Percentiles rank a stretch among this genome's conserved stretches.
Evolutionary conservation across 225 moss, liverwort and hornwort genomes (phyloP).

Genomic region (Rhytidiadelphus loreus): DNA sequence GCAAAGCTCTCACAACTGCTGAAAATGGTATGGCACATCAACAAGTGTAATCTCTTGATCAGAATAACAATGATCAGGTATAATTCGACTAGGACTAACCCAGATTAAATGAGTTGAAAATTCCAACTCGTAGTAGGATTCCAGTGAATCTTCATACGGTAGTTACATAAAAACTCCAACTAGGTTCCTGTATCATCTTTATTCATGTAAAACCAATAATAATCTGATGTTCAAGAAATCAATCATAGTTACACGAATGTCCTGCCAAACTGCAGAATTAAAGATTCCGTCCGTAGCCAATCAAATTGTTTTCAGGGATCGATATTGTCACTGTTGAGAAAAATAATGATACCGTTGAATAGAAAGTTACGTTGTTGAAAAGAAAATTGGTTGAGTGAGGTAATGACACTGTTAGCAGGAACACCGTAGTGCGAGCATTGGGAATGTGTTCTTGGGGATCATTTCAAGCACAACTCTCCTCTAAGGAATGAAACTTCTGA

Average conservation of each 20-base stretch:
- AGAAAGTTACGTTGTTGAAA: not conserved
- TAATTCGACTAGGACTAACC: not conserved
- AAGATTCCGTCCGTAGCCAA: not conserved
- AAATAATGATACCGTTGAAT: not conserved
- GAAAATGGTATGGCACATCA: not conserved
- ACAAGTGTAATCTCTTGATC: not conserved
- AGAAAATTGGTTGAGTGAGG: not conserved
- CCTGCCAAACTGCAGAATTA: not conserved
- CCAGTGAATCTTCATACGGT: not conserved
- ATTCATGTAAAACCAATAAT: not conserved
- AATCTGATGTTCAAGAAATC: not conserved
- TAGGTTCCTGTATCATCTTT: not conserved
- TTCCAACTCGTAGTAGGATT: not conserved
- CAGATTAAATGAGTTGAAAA: not conserved
- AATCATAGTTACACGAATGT: not conserved
- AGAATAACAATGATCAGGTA: not conserved
- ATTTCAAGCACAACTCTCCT: not conserved
- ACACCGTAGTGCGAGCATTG: not conserved
- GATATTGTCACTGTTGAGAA: not conserved
- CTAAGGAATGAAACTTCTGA: not conserved
- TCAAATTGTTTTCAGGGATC: not conserved
- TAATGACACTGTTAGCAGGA: not conserved
- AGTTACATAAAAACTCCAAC: not conserved
- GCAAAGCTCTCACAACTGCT: not conserved
- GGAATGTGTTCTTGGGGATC: not conserved